Base-by-base conservation (phyloP, 176 grass and related monocot species). In the Bromus sterilis region DNA sequence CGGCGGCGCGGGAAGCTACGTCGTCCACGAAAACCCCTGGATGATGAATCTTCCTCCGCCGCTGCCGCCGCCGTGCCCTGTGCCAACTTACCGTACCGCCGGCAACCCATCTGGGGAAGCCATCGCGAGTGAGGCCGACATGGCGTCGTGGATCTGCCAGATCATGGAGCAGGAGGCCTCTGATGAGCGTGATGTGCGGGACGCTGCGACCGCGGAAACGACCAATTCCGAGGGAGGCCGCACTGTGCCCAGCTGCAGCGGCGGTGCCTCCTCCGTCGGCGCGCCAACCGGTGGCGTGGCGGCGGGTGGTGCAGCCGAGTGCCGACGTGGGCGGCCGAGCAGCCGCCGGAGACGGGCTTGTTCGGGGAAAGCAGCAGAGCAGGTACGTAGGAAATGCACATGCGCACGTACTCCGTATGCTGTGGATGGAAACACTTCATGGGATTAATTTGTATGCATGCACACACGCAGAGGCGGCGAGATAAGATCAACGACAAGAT, bases 401-500 rank as follows among this genome's bases (percentile, higher is more conserved):
- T 66, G 9, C 53, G 53, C 15, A 55, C 16, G 53, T 23, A 5
- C 53, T 20, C 11, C 41, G 41, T 42, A 42, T 13, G 41, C n/a
- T n/a, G n/a, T n/a, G n/a, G n/a, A n/a, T n/a, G n/a, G n/a, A n/a
- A n/a, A n/a, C n/a, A n/a, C n/a, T n/a, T n/a, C n/a, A 1, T 42
- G 0, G 41, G 11, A 3, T 42, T 42, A 12, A 11, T 42, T 42
- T 73, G 40, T 41, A 46, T 31, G 32, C 49, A 44, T 44, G 39
- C 41, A 25, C 13, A 7, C 29, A 18, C 48, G 7, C 75, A 77
- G 75, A 77, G 35, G 13, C 55, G 75, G 1, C 51, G 75, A 8
- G 56, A 77, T n/a, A 77, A 29, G 55, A 77, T 77, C 35, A 77
- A 77, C 4, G 56, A 77, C 7, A 77, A 30, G 75, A 77, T 77